Evolutionary conservation across 1,284 basidiomycete genomes (phyloP).

Genomic region (Kwoniella shivajii): DNA sequence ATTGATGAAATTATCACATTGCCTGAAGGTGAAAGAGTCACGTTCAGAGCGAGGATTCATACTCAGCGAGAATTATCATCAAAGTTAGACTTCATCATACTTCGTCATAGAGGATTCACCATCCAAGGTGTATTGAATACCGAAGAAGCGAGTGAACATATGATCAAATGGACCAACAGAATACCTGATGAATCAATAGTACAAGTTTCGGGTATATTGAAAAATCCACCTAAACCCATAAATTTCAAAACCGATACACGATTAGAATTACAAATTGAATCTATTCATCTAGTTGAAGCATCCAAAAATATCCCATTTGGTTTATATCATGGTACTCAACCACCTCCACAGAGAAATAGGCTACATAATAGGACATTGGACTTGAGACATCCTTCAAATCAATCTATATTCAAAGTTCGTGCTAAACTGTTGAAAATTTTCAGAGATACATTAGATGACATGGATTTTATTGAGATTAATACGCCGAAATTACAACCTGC

Average conservation of each 20-base stretch:
- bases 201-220: slow-evolving; percentile 55
- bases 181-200: slow-evolving; percentile 58
- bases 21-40: slow-evolving; percentile 26
- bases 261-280: slow-evolving; percentile 56
- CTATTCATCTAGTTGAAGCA: slow-evolving; percentile 31
- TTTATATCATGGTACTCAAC: slow-evolving; percentile 16
- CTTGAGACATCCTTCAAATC: slow-evolving; percentile 58
- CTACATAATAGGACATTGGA: slow-evolving; percentile 57
- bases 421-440: slow-evolving; percentile 57
- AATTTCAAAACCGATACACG: slow-evolving; percentile 56
- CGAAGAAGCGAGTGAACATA: slow-evolving; percentile 41
- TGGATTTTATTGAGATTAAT: slow-evolving; percentile 68
- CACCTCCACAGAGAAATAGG: slow-evolving; percentile 38
- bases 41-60: slow-evolving; percentile 36
- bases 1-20: slow-evolving; percentile 25
- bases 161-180: slow-evolving; percentile 58
- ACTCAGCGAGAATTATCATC: slow-evolving; percentile 35
- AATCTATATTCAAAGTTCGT: slow-evolving; percentile 59
- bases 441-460: slow-evolving; percentile 56
- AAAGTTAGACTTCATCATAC: slow-evolving; percentile 58
- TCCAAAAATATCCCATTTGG: slow-evolving; percentile 32
- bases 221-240: slow-evolving; percentile 55
- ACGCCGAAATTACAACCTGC: slow-evolving; percentile 94
- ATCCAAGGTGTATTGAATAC: slow-evolving; percentile 58
- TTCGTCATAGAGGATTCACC: slow-evolving; percentile 57